Base-by-base conservation (phyloP, 78 protist genomes). In the Cavenderia fasciculata region DNA sequence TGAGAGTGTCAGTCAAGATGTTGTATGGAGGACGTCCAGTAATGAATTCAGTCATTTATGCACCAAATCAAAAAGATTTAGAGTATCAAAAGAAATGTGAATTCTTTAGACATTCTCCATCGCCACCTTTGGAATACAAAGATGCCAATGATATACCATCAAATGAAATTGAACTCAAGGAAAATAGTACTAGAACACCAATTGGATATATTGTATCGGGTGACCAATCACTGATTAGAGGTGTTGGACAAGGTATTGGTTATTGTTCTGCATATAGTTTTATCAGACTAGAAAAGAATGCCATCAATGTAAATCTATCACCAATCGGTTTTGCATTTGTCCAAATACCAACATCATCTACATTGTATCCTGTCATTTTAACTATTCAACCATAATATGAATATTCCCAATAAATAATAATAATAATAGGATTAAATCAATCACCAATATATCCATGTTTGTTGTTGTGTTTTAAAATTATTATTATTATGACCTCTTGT, bases 221-320 rank as follows among this genome's bases (percentile, higher is more conserved):
- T 82, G 90, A 65, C 38, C 90, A 82, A 82, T 82, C 90, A n/a
- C 25, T 82, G 10, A 70, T 31, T 31, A 65, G 90, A 68, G 90
- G 78, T 27, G 27, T 52, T 56, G 90, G 90, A 27, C 29, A n/a
- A 41, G 90, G 78, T 43, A 25, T 82, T 56, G 90, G 90, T 40
- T 82, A 51, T 69, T 68, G 77, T 43, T 38, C 59, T 33, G 90
- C 90, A 3, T 41, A 44, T 33, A 27, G 43, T 18, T 82, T 82
- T 29, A 41, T 57, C 31, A 33, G 41, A 23, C 12, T 82, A 27
- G 71, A 68, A 14, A 47, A 51, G 1, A 33, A 54, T 19, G 56
- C 90, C 2, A 46, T 14, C n/a, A 71, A 68, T 59, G 3, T 46
- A 40, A 40, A 54, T 11, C 2, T 31, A 33, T 19, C 16, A 43